These are phyloP conservation scores for Trametes cinnabarina DNA, from an alignment of 768 basidiomycete species.

Conservation along the genomic window DNA sequence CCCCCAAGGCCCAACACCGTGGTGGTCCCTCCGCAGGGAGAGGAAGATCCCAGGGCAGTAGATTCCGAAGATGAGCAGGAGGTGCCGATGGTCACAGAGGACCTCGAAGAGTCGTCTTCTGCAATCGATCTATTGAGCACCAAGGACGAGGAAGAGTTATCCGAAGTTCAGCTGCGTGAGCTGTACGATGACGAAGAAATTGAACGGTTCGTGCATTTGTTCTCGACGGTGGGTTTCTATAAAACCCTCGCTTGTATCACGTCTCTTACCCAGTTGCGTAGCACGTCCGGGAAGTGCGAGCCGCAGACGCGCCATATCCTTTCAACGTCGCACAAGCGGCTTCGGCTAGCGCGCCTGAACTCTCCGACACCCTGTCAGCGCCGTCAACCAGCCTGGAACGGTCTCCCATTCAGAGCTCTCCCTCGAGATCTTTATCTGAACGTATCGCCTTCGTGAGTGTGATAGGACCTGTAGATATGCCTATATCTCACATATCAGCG, in stretches of 20 bases:
- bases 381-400: conserved; percentile 11
- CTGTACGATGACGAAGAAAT: conserved; percentile 66
- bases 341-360: conserved; percentile 10
- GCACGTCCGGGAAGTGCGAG: conserved; percentile 60
- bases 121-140: background rate
- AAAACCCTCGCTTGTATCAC: no score
- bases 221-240: conserved; percentile 59
- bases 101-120: background rate
- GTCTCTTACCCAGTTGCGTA: no score
- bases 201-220: conserved; percentile 56
- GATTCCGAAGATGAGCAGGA: background rate
- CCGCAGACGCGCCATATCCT: conserved; percentile 20
- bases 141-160: conserved; percentile 34
- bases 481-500: background rate
- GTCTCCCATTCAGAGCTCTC: conserved; percentile 8
- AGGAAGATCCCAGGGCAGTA: background rate
- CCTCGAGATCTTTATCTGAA: conserved; percentile 21
- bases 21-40: background rate
- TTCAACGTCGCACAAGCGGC: conserved; percentile 4
- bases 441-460: conserved; percentile 14
- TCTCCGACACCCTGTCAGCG: background rate
- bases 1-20: background rate
- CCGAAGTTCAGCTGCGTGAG: conserved; percentile 54
- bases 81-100: background rate
- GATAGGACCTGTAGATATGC: background rate